Conservation (phyloP, 805 yeast genomes). For the Nadsonia fulvescens region DNA sequence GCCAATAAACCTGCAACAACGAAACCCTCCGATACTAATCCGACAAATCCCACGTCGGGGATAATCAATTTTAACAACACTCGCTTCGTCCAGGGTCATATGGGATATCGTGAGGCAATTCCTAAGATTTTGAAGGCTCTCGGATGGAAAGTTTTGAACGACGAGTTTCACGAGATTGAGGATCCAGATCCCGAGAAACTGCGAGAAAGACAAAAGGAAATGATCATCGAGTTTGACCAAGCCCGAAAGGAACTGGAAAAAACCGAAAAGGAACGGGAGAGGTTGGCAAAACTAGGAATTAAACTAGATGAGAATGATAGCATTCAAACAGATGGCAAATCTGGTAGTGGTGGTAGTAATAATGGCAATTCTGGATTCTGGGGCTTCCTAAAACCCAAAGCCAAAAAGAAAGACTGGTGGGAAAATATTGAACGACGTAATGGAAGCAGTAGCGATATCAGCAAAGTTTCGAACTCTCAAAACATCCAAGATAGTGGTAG, state of each 20-base stretch:
- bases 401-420: constrained; percentile 42
- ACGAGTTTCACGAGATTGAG: constrained; percentile 88
- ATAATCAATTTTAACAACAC: constrained; percentile 83
- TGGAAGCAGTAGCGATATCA: too few relatives aligned
- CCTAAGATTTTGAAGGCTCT: constrained; percentile 55
- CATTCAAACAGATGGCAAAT: too few relatives aligned
- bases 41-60: constrained; percentile 27
- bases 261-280: too few relatives aligned
- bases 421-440: constrained; percentile 22
- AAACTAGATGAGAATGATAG: too few relatives aligned
- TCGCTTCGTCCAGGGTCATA: constrained; percentile 77
- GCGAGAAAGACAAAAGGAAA: constrained; percentile 58
- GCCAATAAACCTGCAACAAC: too few relatives aligned
- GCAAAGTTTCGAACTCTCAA: too few relatives aligned
- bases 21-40: too few relatives aligned
- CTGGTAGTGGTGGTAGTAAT: too few relatives aligned
- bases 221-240: constrained; percentile 72
- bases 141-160: constrained; percentile 71
- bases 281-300: too few relatives aligned
- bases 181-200: constrained; percentile 84
- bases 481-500: too few relatives aligned
- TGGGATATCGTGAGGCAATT: constrained; percentile 91
- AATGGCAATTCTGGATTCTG: constrained; percentile 22
- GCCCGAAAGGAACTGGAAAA: constrained; percentile 46
- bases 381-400: constrained; percentile 29